Evolutionary conservation across 1,284 basidiomycete species (phyloP).

Genomic region (Sanghuangporus sanghuang): DNA sequence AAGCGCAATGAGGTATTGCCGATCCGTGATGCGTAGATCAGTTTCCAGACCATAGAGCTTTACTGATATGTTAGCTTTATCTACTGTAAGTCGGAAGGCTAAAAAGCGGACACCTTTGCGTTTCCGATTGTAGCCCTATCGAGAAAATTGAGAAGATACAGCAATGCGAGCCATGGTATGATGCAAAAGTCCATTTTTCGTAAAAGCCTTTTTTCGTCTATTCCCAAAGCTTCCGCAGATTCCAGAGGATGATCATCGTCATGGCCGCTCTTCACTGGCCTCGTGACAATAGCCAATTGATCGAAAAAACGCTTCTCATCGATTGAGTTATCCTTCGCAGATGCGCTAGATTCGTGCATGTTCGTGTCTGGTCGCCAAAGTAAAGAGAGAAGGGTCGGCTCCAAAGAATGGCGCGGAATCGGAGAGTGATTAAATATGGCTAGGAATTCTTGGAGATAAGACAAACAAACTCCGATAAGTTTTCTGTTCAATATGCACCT

Average conservation of each 20-base stretch:
- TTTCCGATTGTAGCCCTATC: slow-evolving; percentile 66
- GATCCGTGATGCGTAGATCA: slow-evolving; percentile 44
- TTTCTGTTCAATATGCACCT: not conserved
- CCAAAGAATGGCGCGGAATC: not conserved
- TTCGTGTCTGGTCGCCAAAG: not conserved
- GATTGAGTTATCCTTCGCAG: not conserved
- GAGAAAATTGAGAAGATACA: slow-evolving; percentile 59
- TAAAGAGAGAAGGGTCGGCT: not conserved
- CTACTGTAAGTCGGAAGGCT: slow-evolving; percentile 20
- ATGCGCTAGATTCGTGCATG: not conserved
- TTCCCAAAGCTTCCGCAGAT: not conserved
- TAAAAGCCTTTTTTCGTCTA: slow-evolving; percentile 44
- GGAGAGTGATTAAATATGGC: not conserved
- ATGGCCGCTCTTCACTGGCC: not conserved
- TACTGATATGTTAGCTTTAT: not conserved
- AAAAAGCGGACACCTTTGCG: slow-evolving; percentile 36
- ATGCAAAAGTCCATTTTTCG: slow-evolving; percentile 48
- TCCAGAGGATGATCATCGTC: not conserved
- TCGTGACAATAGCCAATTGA: not conserved
- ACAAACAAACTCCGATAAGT: not conserved
- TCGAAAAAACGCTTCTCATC: not conserved
- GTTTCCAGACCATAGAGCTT: slow-evolving; percentile 44
- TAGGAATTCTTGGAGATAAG: not conserved
- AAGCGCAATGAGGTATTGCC: slow-evolving; percentile 48
- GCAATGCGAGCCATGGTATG: slow-evolving; percentile 50